A percentile compares a stretch with the other conserved stretches of the same genome.
Conservation (phyloP, 2,329 filamentous ascomycete species). For the Plenodomus biglobosus region DNA sequence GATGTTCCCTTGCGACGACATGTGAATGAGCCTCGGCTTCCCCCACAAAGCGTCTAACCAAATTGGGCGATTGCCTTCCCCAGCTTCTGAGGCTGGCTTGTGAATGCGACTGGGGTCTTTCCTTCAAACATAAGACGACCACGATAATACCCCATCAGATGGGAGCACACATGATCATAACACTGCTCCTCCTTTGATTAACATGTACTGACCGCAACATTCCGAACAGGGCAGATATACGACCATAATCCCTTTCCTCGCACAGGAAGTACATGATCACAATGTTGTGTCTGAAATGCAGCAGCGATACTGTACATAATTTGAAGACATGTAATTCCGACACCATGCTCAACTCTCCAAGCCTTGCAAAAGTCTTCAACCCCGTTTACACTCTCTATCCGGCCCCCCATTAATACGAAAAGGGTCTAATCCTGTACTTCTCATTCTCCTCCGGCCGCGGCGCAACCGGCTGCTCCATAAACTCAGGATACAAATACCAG, state of each 20-base stretch:
- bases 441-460: conserved; percentile 46
- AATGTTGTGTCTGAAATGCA: too few species aligned
- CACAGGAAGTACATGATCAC: too few species aligned
- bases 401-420: conserved; percentile 32
- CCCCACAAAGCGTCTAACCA: conserved; percentile 18
- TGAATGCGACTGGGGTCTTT: conserved; percentile 1
- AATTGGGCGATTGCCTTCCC: background rate
- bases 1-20: conserved; percentile 12
- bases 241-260: too few species aligned
- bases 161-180: too few species aligned
- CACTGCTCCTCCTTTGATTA: too few species aligned
- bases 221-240: too few species aligned
- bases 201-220: too few species aligned
- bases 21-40: conserved; percentile 29
- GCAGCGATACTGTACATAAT: too few species aligned
- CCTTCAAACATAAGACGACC: background rate
- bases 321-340: too few species aligned
- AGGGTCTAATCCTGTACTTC: conserved; percentile 39
- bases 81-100: conserved; percentile 2
- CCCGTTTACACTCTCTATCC: background rate
- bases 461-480: conserved; percentile 40
- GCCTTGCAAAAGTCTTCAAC: background rate
- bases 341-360: too few species aligned
- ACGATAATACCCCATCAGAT: too few species aligned
- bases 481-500: conserved; percentile 48